Evolutionary conservation across 768 basidiomycete genomes (phyloP), one percentile per base, ranked within the genome.

Genomic region (Kwoniella bestiolae): DNA sequence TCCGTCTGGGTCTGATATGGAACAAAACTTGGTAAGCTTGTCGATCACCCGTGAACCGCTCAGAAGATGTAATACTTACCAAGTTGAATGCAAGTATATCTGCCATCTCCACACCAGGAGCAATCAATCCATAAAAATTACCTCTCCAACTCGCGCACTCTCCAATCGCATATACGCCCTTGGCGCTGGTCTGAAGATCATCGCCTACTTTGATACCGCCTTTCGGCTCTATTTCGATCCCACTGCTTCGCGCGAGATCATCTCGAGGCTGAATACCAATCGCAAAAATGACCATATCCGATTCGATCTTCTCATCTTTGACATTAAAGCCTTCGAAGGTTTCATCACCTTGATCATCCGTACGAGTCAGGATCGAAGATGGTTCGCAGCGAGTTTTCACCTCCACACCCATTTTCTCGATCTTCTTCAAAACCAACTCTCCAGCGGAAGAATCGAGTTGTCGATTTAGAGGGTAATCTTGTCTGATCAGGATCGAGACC

Each of bases 81-180:
- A 91, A 80, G 79, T 91, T 91, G 83, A 88, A 89, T 1, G 89
- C 83, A 1, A 91, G 82, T 62, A 90, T 86, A 67, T 89, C 87
- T 23, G 89, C 89, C 89, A 90, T 90, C 35, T 69, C 70, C 21
- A 73, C 84, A 44, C 89, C 89, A n/a, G 89, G 90, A 2, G 85
- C 89, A 71, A 90, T 89, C 9, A 91, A 82, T 3, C 90, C 90
- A 70, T 89, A 90, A n/a, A 9, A 28, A 52, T 88, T 86, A 2
- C 84, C 85, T 57, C 72, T 65, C 88, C 88, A 91, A 52, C 83
- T 84, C 1, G 89, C 89, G 73, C 90, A 91, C 77, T 90, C 90
- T 4, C 90, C 90, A 52, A 91, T 87, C 5, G 90, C 89, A 68
- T 86, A 90, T 5, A 90, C 85, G 56, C 87, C 85, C 44, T 84